Conservation (phyloP, 2,329 filamentous ascomycete genomes). For the Clonostachys rosea region DNA sequence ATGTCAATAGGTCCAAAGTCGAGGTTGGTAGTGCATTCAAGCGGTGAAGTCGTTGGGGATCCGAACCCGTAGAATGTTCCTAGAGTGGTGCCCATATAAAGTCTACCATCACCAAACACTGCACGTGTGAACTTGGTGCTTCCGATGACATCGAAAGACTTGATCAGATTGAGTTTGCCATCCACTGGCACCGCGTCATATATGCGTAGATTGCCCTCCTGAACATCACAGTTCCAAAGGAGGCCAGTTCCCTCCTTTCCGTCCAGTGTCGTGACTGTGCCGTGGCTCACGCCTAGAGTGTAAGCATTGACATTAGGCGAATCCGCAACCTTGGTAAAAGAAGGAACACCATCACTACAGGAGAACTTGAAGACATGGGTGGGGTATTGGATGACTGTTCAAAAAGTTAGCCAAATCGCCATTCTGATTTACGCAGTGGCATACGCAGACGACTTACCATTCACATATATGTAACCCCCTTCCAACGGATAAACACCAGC, state of each 20-base stretch:
- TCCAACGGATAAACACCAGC: constrained; percentile 42
- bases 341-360: constrained; percentile 42
- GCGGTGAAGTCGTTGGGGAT: constrained; percentile 44
- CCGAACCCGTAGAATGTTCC: constrained; percentile 52
- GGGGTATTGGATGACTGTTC: constrained; percentile 40
- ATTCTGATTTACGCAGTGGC: too few relatives aligned
- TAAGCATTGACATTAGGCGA: constrained; percentile 43
- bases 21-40: constrained; percentile 46
- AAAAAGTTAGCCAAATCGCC: too few relatives aligned
- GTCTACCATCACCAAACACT: constrained; percentile 51
- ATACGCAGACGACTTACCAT: constrained; percentile 5
- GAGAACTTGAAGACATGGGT: constrained; percentile 55
- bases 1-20: constrained; percentile 41
- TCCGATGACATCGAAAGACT: constrained; percentile 44
- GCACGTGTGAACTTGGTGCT: constrained; percentile 53
- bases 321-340: constrained; percentile 48
- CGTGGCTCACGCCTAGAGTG: constrained; percentile 50
- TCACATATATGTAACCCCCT: constrained; percentile 43
- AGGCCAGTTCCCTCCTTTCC: constrained; percentile 49
- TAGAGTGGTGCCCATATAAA: constrained; percentile 46
- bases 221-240: constrained; percentile 51
- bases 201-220: constrained; percentile 44
- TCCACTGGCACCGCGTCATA: constrained; percentile 46
- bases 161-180: constrained; percentile 39
- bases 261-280: constrained; percentile 49